phyloP scores from a whole-genome alignment of 352 stramenopile species.

The Phytophthora chlamydospora region DNA sequence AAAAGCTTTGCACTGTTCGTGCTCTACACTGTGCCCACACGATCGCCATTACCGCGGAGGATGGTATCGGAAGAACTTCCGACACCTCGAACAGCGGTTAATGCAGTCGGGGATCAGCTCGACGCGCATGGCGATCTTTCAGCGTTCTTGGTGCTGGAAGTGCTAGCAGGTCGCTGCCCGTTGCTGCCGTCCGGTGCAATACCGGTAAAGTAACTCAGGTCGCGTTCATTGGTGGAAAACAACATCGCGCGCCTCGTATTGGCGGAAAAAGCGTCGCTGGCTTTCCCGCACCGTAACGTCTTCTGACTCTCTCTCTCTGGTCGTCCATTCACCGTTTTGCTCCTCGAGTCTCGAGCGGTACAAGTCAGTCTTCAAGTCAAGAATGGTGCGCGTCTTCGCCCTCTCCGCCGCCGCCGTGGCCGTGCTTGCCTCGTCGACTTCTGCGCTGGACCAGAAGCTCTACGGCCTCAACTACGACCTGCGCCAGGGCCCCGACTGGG shows the following conservation, averaged over 20 bases:
- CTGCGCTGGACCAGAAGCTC: conserved; percentile 74
- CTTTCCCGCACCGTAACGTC: conserved; percentile 20
- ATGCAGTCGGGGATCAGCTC: not conserved
- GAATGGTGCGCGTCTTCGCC: conserved; percentile 36
- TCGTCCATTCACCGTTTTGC: conserved; percentile 34
- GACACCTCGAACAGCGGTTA: conserved; percentile 8
- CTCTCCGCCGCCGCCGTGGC: conserved; percentile 34
- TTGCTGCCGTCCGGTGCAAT: too few relatives aligned
- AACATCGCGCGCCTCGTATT: not conserved
- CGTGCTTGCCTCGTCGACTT: conserved; percentile 37
- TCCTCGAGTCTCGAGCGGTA: conserved; percentile 13
- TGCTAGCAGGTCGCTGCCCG: too few relatives aligned
- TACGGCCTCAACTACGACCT: conserved; percentile 88
- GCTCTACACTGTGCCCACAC: conserved; percentile 17
- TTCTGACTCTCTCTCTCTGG: conserved; percentile 20
- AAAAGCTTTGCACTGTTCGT: conserved; percentile 19
- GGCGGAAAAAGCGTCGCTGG: conserved; percentile 6
- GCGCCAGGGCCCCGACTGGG: conserved; percentile 81
- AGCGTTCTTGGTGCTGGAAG: too few relatives aligned
- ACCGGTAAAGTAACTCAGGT: conserved; percentile 10
- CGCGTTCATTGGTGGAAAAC: conserved; percentile 6
- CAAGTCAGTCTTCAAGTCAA: conserved; percentile 17
- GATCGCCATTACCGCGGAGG: conserved; percentile 26
- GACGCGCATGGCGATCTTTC: too few relatives aligned
- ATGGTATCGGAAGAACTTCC: conserved; percentile 18